phyloP scores from a whole-genome alignment of 805 yeast genomes.

The Pichia heedii region DNA sequence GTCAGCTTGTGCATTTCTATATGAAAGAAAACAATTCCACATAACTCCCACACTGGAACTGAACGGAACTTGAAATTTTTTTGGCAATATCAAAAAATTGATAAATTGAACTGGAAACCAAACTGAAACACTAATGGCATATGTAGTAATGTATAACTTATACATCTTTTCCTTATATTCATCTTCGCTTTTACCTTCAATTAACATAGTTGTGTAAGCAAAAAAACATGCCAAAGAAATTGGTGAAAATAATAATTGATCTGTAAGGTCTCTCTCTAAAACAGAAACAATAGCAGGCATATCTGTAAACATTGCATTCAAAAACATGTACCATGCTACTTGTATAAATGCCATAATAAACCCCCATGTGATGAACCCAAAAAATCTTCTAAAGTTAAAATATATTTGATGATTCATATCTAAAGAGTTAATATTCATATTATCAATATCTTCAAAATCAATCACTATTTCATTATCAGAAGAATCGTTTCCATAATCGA shows the following conservation, averaged over 20 bases:
- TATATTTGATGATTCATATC: background rate
- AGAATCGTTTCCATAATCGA: background rate
- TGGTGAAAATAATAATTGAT: constrained; percentile 87
- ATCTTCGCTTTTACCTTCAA: constrained; percentile 63
- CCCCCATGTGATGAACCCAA: constrained; percentile 85
- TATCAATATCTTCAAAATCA: constrained; percentile 1
- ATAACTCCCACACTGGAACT: constrained; percentile 77
- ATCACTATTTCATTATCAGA: background rate
- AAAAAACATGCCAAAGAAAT: constrained; percentile 72
- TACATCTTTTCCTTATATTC: constrained; percentile 58
- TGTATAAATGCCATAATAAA: constrained; percentile 73
- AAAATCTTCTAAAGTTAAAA: constrained; percentile 62
- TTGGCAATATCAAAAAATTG: constrained; percentile 63
- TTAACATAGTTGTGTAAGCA: constrained; percentile 70
- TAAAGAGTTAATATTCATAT: background rate
- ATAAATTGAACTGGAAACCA: constrained; percentile 80
- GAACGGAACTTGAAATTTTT: constrained; percentile 79
- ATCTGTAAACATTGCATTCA: constrained; percentile 67
- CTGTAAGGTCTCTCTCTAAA: constrained; percentile 78
- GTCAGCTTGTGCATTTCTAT: constrained; percentile 46
- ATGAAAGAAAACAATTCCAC: constrained; percentile 90
- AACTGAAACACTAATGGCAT: constrained; percentile 59
- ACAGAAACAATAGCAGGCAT: constrained; percentile 82
- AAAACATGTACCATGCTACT: constrained; percentile 79
- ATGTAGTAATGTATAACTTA: constrained; percentile 57